Base-by-base conservation (phyloP, 305 asterid genomes). In the Fraxinus albicans region DNA sequence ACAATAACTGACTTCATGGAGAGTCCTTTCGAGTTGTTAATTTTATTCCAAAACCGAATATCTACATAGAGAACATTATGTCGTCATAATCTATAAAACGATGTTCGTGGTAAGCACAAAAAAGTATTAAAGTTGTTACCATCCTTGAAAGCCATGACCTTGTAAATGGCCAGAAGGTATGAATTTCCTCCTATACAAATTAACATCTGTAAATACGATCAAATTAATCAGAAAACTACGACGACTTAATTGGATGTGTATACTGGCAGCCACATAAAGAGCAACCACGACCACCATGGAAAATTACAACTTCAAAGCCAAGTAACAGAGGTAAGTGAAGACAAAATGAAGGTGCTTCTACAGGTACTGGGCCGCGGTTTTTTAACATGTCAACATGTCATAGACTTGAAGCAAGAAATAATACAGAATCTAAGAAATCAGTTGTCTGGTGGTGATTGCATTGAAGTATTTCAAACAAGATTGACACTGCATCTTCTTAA, bases 41-140 rank as follows among this genome's bases (percentile, higher is more conserved):
- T 96, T 89, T 96, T 93, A 88, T 96, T 96, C 99, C 99, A 96
- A 82, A 96, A 96, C 87, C 94, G 98, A 82, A 96, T 94, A 85
- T 94, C 98, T 96, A 94, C 82, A 38, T 38, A 7, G 44, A 38
- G 44, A 38, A 38, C 44, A 7, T 38, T 8, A 38, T 38, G 44
- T 38, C 7, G 44, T 38, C 44, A 38, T 38, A 38, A 38, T 8
- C 10, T 38, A 38, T 38, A 38, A 7, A 38, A 38, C 3, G 2
- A 38, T 38, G 44, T 38, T 8, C 44, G 2, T 8, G 42, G 42
- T 38, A 38, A 21, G 76, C 23, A 42, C 60, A 85, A 74, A 79
- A 77, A 35, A 81, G 38, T 40, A 82, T 65, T 21, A 44, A 21
- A 76, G 42, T 33, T 83, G 35, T 89, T 91, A 96, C 98, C 99